These are phyloP conservation scores for Lentinula raphanica DNA, from an alignment of 768 basidiomycete genomes.

Conservation along the genomic window DNA sequence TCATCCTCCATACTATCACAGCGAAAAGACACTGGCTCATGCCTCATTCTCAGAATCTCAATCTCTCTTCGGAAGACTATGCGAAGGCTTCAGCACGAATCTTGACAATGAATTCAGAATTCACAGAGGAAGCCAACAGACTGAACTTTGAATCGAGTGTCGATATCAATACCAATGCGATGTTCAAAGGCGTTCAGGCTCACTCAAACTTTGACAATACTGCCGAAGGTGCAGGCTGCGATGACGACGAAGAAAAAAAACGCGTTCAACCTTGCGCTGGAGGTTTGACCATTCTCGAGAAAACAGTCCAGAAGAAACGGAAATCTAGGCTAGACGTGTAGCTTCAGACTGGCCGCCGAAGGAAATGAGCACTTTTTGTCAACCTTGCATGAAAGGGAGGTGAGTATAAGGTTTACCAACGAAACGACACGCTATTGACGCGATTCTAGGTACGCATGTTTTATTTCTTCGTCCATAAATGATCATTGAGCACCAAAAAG, in stretches of 20 bases:
- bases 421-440: conserved; percentile 4
- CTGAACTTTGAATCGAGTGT: conserved; percentile 79
- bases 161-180: conserved; percentile 10
- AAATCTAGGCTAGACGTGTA: conserved; percentile 84
- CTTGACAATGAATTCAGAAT: conserved; percentile 75
- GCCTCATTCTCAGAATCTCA: conserved; percentile 53
- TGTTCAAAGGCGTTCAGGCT: conserved; percentile 22
- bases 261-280: conserved; percentile 10
- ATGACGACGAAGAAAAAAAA: conserved; percentile 28
- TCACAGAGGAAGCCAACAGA: conserved; percentile 78
- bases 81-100: conserved; percentile 81
- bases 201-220: conserved; percentile 9
- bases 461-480: not conserved
- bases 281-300: conserved; percentile 23
- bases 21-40: conserved; percentile 4
- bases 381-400: conserved; percentile 85
- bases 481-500: conserved; percentile 28
- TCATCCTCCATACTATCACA: not conserved
- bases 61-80: conserved; percentile 82
- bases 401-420: conserved; percentile 34
- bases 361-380: conserved; percentile 79
- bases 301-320: conserved; percentile 52
- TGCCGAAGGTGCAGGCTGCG: conserved; percentile 10
- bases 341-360: conserved; percentile 66
- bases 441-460: conserved; percentile 39